These are phyloP conservation scores for Plectranthus barbatus DNA, from an alignment of 257 asterid genomes.

Conservation along the genomic window DNA sequence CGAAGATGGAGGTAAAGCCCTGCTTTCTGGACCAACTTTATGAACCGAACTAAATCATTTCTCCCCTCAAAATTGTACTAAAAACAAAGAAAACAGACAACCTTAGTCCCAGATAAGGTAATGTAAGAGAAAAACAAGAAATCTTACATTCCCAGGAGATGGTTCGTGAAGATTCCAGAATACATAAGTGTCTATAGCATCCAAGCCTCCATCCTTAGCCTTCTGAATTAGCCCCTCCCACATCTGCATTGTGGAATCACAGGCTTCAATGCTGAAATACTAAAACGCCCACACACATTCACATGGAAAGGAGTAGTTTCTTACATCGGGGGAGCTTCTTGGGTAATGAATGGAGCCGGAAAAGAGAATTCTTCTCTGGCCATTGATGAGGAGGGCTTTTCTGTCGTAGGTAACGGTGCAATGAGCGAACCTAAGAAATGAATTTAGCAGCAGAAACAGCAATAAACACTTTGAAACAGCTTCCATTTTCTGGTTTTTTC, in stretches of 20 bases:
- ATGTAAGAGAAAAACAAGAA: not conserved
- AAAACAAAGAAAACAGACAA: constrained; percentile 15
- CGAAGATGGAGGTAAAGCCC: constrained; percentile 81
- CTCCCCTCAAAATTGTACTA: constrained; percentile 84
- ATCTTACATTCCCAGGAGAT: constrained; percentile 71
- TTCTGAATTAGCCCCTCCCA: constrained; percentile 92
- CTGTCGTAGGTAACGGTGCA: constrained; percentile 77
- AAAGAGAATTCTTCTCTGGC: constrained; percentile 63
- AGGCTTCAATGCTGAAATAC: not conserved
- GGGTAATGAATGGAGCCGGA: constrained; percentile 98
- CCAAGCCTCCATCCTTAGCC: constrained; percentile 93
- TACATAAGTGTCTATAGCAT: constrained; percentile 83
- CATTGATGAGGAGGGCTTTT: constrained; percentile 67
- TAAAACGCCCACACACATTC: not conserved
- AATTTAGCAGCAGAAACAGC: constrained; percentile 30
- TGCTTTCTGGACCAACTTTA: constrained; percentile 74
- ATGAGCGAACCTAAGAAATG: constrained; percentile 20
- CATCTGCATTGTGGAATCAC: constrained; percentile 58
- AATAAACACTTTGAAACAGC: constrained; percentile 34
- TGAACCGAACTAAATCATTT: constrained; percentile 64
- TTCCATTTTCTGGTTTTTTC: constrained; percentile 32
- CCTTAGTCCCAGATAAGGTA: not conserved
- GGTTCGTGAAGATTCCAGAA: constrained; percentile 94
- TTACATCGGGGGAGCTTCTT: constrained; percentile 89
- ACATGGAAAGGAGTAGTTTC: not conserved